Conservation (phyloP, 305 asterid species). For the Plantago coronopus region DNA sequence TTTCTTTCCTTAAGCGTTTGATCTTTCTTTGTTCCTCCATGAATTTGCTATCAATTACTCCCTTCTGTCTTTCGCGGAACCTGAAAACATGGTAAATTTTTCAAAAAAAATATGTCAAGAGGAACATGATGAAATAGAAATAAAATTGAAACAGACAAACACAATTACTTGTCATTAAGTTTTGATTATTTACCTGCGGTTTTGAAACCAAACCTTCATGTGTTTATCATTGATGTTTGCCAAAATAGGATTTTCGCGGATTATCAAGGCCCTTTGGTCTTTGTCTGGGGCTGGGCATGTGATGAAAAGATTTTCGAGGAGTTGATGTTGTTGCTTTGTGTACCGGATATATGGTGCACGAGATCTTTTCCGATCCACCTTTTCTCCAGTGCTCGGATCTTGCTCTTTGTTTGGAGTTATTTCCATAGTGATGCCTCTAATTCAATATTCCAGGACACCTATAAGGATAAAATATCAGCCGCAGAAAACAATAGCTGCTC, state of each 20-base stretch:
- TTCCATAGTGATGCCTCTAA: no score
- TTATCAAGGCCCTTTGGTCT: conserved; percentile 29
- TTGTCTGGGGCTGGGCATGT: conserved; percentile 37
- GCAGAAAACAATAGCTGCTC: no score
- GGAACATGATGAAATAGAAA: background rate
- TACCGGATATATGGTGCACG: conserved; percentile 31
- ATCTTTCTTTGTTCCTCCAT: conserved; percentile 32
- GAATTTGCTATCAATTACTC: conserved; percentile 22
- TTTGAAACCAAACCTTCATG: conserved; percentile 51
- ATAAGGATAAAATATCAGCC: no score
- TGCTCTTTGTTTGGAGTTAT: background rate
- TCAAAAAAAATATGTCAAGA: background rate
- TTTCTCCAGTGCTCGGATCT: background rate
- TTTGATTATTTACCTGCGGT: conserved; percentile 38
- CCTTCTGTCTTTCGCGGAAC: conserved; percentile 41
- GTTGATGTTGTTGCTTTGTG: conserved; percentile 35
- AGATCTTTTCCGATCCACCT: conserved; percentile 9
- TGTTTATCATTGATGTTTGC: conserved; percentile 30
- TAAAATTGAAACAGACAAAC: background rate
- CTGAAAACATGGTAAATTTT: conserved; percentile 25
- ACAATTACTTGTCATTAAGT: background rate
- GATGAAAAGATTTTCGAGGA: conserved; percentile 39
- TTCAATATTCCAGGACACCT: no score
- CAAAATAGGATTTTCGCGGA: conserved; percentile 29
- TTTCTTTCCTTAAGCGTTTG: conserved; percentile 36